phyloP scores from a whole-genome alignment of 257 asterid genomes.

The Lycium barbarum region DNA sequence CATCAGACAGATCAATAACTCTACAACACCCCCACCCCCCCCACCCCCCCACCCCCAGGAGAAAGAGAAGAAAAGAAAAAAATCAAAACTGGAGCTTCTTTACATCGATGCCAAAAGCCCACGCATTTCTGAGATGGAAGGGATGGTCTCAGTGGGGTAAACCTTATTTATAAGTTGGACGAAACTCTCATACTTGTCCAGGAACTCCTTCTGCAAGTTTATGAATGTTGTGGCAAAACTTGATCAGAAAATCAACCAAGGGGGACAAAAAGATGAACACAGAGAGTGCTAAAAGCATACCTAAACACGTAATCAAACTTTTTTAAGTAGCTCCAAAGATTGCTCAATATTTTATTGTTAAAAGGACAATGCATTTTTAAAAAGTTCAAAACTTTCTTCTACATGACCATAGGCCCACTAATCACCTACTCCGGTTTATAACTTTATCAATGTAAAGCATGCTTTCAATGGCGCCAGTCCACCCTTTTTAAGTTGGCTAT shows the following conservation, averaged over 20 bases:
- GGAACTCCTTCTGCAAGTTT: constrained; percentile 79
- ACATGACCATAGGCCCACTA: neutral
- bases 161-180: constrained; percentile 78
- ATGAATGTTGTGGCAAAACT: neutral
- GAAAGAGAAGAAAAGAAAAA: constrained; percentile 15
- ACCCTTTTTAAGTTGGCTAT: neutral
- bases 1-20: neutral
- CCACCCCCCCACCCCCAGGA: neutral
- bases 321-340: neutral
- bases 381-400: neutral
- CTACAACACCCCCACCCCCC: neutral
- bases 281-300: neutral
- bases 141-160: constrained; percentile 85
- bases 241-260: constrained; percentile 26
- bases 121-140: constrained; percentile 75
- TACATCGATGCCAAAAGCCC: constrained; percentile 80
- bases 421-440: neutral
- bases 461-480: neutral
- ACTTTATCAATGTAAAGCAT: neutral
- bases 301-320: neutral
- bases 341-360: neutral
- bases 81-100: constrained; percentile 28
- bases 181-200: constrained; percentile 87
- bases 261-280: neutral
- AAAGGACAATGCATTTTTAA: neutral